Conservation (phyloP, 1,139 yeast species). For the Taphrina flavorubra region DNA sequence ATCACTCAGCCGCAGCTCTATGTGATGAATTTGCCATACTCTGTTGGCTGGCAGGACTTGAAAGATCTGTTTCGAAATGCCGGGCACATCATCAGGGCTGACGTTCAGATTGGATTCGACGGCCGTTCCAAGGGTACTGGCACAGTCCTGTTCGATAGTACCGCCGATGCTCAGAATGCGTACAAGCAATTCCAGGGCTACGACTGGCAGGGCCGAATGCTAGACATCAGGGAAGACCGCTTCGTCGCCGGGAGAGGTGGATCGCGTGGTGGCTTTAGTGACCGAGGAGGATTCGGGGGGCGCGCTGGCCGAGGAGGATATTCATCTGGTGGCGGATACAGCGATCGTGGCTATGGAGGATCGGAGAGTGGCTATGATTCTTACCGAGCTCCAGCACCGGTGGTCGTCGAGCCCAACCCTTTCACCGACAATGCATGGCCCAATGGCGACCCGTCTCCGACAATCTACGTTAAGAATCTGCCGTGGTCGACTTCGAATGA, state of each 20-base stretch:
- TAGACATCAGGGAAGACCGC: constrained; percentile 61
- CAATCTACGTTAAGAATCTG: constrained; percentile 74
- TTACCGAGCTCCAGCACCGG: constrained; percentile 44
- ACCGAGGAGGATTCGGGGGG: constrained; percentile 46
- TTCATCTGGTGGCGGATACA: constrained; percentile 21
- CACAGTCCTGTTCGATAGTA: constrained; percentile 84
- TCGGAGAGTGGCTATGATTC: constrained; percentile 44
- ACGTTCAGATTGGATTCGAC: constrained; percentile 67
- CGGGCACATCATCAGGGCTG: constrained; percentile 81
- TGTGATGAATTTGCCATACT: constrained; percentile 62
- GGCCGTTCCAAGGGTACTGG: constrained; percentile 91
- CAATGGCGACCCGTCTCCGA: constrained; percentile 67
- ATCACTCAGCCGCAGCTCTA: constrained; percentile 44
- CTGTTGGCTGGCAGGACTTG: constrained; percentile 80
- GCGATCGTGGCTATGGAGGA: constrained; percentile 29
- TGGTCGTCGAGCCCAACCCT: constrained; percentile 51
- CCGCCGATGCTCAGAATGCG: constrained; percentile 85
- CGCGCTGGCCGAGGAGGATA: constrained; percentile 45
- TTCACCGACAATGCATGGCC: constrained; percentile 70
- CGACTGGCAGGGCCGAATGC: constrained; percentile 88
- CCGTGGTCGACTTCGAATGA: constrained; percentile 88
- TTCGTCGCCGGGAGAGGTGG: constrained; percentile 45
- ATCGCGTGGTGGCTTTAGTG: constrained; percentile 43
- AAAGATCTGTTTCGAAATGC: constrained; percentile 81
- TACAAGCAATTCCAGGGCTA: constrained; percentile 91